Percentiles rank a stretch among this genome's conserved stretches.
phyloP scores from a whole-genome alignment of 2,329 filamentous ascomycete species.

The Grosmannia penicillata region DNA sequence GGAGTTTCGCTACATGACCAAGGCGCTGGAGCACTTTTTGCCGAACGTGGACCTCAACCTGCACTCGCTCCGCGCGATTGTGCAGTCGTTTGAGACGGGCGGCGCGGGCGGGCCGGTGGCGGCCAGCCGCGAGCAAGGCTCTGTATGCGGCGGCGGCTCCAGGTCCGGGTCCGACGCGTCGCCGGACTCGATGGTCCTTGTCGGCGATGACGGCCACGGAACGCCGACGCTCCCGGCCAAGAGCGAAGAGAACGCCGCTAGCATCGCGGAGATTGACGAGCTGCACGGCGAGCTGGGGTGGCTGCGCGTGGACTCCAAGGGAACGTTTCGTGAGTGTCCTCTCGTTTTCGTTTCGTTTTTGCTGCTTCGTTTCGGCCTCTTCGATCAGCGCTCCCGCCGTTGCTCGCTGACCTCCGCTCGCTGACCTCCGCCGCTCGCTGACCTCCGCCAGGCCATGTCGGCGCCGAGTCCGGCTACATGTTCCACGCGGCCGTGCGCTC shows the following conservation, averaged over 20 bases:
- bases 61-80: constrained; percentile 10
- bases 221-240: neutral
- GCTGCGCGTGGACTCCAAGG: constrained; percentile 12
- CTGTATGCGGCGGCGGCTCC: neutral
- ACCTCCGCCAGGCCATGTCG: constrained; percentile 11
- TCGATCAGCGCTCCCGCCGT: too few relatives aligned
- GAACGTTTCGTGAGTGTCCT: constrained; percentile 8
- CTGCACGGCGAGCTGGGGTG: constrained; percentile 12
- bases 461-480: constrained; percentile 12
- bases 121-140: too few relatives aligned
- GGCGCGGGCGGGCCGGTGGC: neutral
- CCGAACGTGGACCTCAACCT: constrained; percentile 14
- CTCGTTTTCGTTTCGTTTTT: neutral
- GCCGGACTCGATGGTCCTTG: constrained; percentile 5
- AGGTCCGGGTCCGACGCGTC: neutral
- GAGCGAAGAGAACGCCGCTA: constrained; percentile 2
- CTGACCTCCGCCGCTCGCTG: too few relatives aligned
- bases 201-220: constrained; percentile 1
- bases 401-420: too few relatives aligned
- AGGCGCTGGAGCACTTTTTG: constrained; percentile 15
- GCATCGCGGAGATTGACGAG: constrained; percentile 12
- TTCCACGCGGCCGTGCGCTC: constrained; percentile 14
- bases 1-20: constrained; percentile 16
- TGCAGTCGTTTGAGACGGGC: constrained; percentile 6
- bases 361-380: neutral